Conservation (phyloP, 1,284 basidiomycete genomes). For the Cerrena zonata region DNA sequence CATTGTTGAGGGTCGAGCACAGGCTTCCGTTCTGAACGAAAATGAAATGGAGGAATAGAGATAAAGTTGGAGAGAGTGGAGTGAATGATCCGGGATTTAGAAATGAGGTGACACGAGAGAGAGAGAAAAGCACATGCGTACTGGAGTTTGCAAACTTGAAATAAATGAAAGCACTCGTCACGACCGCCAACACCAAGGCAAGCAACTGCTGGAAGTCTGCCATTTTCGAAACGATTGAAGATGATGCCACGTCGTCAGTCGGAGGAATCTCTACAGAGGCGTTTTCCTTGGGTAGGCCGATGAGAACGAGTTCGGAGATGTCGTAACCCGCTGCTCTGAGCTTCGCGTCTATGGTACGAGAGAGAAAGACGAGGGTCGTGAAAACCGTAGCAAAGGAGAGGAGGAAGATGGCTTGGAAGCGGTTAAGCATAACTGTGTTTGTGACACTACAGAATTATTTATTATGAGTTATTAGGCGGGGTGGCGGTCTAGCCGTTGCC, state of each 20-base stretch:
- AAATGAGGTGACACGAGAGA: constrained; percentile 17
- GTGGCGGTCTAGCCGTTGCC: neutral
- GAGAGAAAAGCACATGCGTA: constrained; percentile 12
- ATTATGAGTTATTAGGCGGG: neutral
- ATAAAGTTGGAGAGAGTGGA: neutral
- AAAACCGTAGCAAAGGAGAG: constrained; percentile 46
- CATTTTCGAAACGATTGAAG: constrained; percentile 12
- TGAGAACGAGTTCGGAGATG: constrained; percentile 54
- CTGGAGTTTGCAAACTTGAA: constrained; percentile 38
- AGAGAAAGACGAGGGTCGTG: constrained; percentile 38
- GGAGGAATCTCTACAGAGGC: constrained; percentile 6
- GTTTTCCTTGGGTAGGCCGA: constrained; percentile 43
- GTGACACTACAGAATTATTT: too few relatives aligned
- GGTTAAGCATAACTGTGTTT: constrained; percentile 44
- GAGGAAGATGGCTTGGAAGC: constrained; percentile 47
- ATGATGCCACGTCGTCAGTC: neutral
- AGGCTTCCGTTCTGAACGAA: constrained; percentile 55
- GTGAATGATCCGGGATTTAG: neutral
- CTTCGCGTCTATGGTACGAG: constrained; percentile 35
- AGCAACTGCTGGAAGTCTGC: constrained; percentile 29
- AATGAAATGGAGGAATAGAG: neutral
- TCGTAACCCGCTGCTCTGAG: constrained; percentile 54
- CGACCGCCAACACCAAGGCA: constrained; percentile 33
- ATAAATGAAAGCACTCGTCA: constrained; percentile 35
- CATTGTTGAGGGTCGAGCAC: constrained; percentile 73